These are phyloP conservation scores for Cucurbita moschata DNA, from an alignment of 306 rosid genomes.

Conservation along the genomic window DNA sequence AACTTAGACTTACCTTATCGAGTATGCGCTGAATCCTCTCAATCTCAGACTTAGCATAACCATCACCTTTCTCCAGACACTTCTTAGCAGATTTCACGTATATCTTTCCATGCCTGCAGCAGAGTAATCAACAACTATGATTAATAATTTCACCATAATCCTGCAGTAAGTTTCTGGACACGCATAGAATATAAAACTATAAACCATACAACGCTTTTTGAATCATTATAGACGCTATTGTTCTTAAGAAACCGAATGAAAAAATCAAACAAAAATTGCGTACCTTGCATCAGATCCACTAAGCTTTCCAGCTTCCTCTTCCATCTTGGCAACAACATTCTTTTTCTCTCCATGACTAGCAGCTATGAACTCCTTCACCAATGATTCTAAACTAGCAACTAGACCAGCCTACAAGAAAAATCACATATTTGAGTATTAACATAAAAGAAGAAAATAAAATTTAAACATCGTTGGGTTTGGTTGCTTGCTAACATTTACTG, in stretches of 20 bases:
- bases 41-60: constrained; percentile 65
- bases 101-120: constrained; percentile 44
- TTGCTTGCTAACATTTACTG: no score
- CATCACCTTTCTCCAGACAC: constrained; percentile 52
- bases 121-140: not conserved
- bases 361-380: constrained; percentile 63
- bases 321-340: constrained; percentile 31
- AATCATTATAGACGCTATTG: not conserved
- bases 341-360: constrained; percentile 48
- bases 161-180: not conserved
- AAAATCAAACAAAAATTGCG: constrained; percentile 3
- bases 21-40: constrained; percentile 67
- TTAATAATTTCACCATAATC: not conserved
- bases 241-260: not conserved
- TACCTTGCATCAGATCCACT: constrained; percentile 64
- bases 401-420: constrained; percentile 48
- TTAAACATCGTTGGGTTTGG: no score
- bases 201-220: not conserved
- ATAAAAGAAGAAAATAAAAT: no score
- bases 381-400: constrained; percentile 28
- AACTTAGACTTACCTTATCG: constrained; percentile 32
- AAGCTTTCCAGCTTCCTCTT: constrained; percentile 66
- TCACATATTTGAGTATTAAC: not conserved
- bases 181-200: not conserved
- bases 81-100: constrained; percentile 67